A percentile compares a stretch with the other conserved stretches of the same genome.
Evolutionary conservation across 441 rosid genomes (phyloP).

Genomic region (Gossypium laxum): DNA sequence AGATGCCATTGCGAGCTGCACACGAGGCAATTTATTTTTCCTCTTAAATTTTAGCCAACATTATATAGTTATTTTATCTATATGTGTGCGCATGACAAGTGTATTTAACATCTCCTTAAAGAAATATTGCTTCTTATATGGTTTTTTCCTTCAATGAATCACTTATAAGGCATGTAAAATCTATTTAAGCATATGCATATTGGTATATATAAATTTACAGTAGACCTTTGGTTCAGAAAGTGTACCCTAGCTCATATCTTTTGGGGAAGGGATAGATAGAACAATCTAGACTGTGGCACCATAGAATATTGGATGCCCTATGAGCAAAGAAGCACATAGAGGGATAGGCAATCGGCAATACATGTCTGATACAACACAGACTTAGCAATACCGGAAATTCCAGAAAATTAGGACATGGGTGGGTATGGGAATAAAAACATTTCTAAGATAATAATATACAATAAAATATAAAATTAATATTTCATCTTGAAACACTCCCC

Average conservation of each 20-base stretch:
- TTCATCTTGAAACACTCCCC: not conserved
- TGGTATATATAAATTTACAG: not conserved
- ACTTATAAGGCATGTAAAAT: not conserved
- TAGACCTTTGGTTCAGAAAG: slow-evolving; percentile 11
- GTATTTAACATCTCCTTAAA: not conserved
- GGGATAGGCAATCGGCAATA: not conserved
- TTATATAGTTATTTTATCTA: not conserved
- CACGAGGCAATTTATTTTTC: slow-evolving; percentile 27
- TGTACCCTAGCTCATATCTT: not conserved
- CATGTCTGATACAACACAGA: not conserved
- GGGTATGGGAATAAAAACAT: not conserved
- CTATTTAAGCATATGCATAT: not conserved
- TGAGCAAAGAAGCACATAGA: not conserved
- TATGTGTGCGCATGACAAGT: not conserved
- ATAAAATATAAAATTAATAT: not conserved
- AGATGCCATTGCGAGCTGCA: slow-evolving; percentile 9
- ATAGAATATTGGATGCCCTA: not conserved
- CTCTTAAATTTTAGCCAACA: not conserved
- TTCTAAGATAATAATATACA: not conserved
- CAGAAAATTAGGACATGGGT: not conserved
- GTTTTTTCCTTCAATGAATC: not conserved
- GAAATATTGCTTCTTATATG: not conserved
- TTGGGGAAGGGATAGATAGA: slow-evolving; percentile 3
- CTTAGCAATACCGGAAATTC: not conserved
- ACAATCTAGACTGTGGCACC: not conserved